A percentile compares a stretch with the other conserved stretches of the same genome.
phyloP scores from a whole-genome alignment of 192 early-diverging fungal genomes.

The Backusella macrospora region DNA sequence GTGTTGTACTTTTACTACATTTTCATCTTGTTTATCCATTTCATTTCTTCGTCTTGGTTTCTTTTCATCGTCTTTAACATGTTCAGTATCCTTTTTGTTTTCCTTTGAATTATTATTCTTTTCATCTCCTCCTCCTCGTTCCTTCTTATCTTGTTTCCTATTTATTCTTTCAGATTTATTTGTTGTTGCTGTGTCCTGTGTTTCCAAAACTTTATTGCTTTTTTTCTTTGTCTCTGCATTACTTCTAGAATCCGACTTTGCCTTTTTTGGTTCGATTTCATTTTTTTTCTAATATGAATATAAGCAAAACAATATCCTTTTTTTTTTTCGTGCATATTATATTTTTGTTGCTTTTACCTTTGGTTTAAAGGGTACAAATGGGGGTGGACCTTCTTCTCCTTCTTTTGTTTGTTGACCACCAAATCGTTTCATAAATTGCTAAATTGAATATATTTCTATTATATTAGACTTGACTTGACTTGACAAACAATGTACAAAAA shows the following conservation, averaged over 20 bases:
- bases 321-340: not conserved
- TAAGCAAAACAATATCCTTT: not conserved
- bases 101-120: too few species aligned
- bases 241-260: not conserved
- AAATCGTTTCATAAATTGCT: constrained; percentile 34
- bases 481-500: too few species aligned
- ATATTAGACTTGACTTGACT: not conserved
- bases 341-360: constrained; percentile 14
- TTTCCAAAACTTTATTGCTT: not conserved
- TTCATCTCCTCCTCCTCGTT: too few species aligned
- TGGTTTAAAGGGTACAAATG: constrained; percentile 39
- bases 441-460: not conserved
- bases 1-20: not conserved
- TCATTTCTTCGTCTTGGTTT: too few species aligned
- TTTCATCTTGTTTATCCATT: not conserved
- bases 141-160: too few species aligned
- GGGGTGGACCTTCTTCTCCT: constrained; percentile 31
- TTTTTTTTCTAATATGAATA: not conserved
- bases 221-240: not conserved
- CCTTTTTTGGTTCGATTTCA: not conserved
- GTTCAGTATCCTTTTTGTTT: too few species aligned
- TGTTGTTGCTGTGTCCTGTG: not conserved
- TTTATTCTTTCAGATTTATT: too few species aligned
- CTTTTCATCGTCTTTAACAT: too few species aligned
- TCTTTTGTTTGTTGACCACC: not conserved